Evolutionary conservation across 805 yeast genomes (phyloP).

Genomic region (Torulaspora franciscae): DNA sequence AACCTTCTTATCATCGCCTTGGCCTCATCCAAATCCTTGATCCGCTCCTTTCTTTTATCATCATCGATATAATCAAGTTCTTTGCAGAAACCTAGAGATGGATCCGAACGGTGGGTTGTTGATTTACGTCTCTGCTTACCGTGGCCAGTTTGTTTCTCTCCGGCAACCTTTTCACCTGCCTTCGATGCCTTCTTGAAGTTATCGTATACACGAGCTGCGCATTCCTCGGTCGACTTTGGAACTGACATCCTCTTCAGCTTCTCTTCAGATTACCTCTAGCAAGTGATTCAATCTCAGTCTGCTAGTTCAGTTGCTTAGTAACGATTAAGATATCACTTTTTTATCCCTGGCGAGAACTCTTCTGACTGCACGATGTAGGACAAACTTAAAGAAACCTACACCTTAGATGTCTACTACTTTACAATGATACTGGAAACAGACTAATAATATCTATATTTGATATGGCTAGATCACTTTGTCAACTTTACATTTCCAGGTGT

Average conservation of each 20-base stretch:
- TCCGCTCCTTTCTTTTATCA: slow-evolving; percentile 9
- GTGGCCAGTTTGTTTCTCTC: not conserved
- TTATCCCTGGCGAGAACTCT: slow-evolving; percentile 1
- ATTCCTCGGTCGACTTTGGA: slow-evolving; percentile 4
- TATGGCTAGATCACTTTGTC: slow-evolving; percentile 7
- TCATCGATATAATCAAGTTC: slow-evolving; percentile 4
- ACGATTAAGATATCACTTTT: not conserved
- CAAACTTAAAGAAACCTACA: not conserved
- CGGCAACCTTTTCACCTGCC: not conserved
- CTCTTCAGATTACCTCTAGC: not conserved
- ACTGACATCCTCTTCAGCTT: not conserved
- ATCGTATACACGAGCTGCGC: slow-evolving; percentile 1
- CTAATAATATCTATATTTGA: not conserved
- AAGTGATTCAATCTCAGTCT: not conserved
- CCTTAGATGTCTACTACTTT: not conserved
- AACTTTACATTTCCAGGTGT: slow-evolving; percentile 63
- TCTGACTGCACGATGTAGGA: not conserved
- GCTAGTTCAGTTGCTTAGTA: not conserved
- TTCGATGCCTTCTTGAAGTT: not conserved
- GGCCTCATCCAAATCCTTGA: slow-evolving; percentile 17
- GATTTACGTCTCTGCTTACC: slow-evolving; percentile 3
- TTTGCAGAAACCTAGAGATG: slow-evolving; percentile 5
- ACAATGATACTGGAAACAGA: not conserved
- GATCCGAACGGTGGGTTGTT: slow-evolving; percentile 9
- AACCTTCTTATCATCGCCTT: slow-evolving; percentile 23